These are phyloP conservation scores for Alternaria sp. DNA, from an alignment of 2,329 filamentous ascomycete genomes.

Conservation along the genomic window DNA sequence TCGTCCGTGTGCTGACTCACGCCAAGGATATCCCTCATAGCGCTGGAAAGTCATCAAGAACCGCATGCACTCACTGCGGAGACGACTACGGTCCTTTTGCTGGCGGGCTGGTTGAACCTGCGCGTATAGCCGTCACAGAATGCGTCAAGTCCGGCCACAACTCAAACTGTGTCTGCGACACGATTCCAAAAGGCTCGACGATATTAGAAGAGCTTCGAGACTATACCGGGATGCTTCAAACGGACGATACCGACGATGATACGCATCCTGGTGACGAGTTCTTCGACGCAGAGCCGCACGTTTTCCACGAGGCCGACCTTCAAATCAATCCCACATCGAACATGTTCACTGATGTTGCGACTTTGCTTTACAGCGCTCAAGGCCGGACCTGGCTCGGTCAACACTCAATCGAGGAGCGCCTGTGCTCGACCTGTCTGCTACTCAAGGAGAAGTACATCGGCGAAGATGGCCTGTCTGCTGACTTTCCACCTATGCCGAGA, in stretches of 20 bases:
- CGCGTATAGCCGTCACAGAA: conserved; percentile 13
- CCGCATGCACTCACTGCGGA: background rate
- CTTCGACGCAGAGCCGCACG: background rate
- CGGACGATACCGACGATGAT: background rate
- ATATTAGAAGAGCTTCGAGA: background rate
- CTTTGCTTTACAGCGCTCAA: conserved; percentile 15
- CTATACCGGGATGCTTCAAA: background rate
- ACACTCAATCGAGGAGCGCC: background rate
- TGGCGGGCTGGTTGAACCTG: conserved; percentile 12
- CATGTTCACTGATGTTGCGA: conserved; percentile 14
- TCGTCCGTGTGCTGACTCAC: background rate
- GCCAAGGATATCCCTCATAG: background rate
- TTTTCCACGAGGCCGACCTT: background rate
- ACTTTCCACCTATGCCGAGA: conserved; percentile 14
- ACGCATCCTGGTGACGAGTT: background rate
- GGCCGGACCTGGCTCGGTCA: conserved; percentile 14
- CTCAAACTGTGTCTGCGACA: background rate
- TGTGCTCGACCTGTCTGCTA: conserved; percentile 12
- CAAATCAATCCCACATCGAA: background rate
- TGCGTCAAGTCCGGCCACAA: conserved; percentile 4
- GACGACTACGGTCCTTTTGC: background rate
- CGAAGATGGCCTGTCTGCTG: conserved; percentile 11
- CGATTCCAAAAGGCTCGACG: background rate
- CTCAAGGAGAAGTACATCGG: conserved; percentile 11
- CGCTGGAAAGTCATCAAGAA: background rate